Base-by-base conservation (phyloP, 305 asterid genomes). In the Nicotiana rustica region DNA sequence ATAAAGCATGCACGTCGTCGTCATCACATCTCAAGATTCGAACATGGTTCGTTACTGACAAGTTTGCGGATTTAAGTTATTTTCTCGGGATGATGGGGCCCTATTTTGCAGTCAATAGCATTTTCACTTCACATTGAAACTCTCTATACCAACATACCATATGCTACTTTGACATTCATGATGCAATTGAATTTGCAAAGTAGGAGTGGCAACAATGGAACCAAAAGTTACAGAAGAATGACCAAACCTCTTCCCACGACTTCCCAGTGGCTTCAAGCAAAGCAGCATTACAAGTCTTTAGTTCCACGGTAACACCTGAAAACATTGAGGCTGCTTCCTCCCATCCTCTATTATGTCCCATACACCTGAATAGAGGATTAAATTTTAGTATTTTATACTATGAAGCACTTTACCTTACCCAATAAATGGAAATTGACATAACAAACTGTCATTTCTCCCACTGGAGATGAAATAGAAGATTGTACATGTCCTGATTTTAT, bases 331-430 rank as follows among this genome's bases (percentile, higher is more conserved):
- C 99, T 41, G 99, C 99, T 89, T 94, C 98, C 86, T 95, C 99
- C 99, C 99, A 95, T 80, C 98, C 99, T 89, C 85, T 92, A 82
- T 95, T 94, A 84, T 95, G 99, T 65, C 99, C 99, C 99, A 95
- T 95, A 84, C 99, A 95, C 99, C 99, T 95, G 91, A 86, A 88
- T 82, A 75, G 59, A 52, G 44, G 64, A 75, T 52, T 25, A 49
- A 75, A 25, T 14, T 25, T 71, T 25, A 75, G 65, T 25, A 75
- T 75, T 61, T 65, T 15, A 31, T 25, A 25, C 69, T 4, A 60
- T 81, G 71, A 66, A 80, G 64, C 25, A 75, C 64, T 52, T 75
- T 52, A 25, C 25, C 25, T 75, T 52, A 25, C 25, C 25, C 25
- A 73, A 14, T 14, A 21, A 73, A 41, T 49, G 14, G 14, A 57